Evolutionary conservation across 495 filamentous ascomycete species (phyloP), one percentile per base, ranked within the genome.

Genomic region (Baudoinia panamericana): DNA sequence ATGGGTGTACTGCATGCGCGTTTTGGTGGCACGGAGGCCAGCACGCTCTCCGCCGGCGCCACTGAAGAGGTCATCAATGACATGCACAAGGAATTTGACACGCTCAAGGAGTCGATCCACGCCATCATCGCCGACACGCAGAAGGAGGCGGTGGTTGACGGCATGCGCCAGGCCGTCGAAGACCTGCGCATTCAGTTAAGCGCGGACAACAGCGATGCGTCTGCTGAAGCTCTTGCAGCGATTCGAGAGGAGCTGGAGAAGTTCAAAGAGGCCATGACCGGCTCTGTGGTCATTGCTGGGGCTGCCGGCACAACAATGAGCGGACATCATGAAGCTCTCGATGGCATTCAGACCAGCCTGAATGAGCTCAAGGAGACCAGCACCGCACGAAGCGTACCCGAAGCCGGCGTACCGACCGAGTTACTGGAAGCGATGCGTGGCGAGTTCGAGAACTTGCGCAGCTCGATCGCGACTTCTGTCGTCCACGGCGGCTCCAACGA

Each of bases 21-120:
- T 25, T 37, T 63, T 10, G 45, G 32, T 26, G 39, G 46, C 10
- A 46, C 43, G 13, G 33, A 41, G n/a, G 6, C 43, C 2, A 35
- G 30, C 6, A 29, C 30, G 0, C 22, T 36, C 10, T 38, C 38
- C 13, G 45, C 41, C 15, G 49, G 44, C 11, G 18, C 25, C 16
- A 31, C 39, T 25, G 54, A 54, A 12, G 58, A 59, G 28, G 48
- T 50, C 4, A 36, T 51, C 31, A 46, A 46, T 16, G 35, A 36
- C n/a, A 43, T 59, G 25, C 48, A 50, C 21, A 50, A 54, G 13
- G 76, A 80, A 46, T 76, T 80, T 39, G 68, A 72, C 28, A 71
- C 76, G 51, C 62, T 94, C 7, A 75, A 82, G 20, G 75, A 82
- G 32, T 73, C 72, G 0, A 69, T 94, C 46, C 74, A 72, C 2